Conservation (phyloP, 2,329 filamentous ascomycete species). For the Aspergillus sojae region DNA sequence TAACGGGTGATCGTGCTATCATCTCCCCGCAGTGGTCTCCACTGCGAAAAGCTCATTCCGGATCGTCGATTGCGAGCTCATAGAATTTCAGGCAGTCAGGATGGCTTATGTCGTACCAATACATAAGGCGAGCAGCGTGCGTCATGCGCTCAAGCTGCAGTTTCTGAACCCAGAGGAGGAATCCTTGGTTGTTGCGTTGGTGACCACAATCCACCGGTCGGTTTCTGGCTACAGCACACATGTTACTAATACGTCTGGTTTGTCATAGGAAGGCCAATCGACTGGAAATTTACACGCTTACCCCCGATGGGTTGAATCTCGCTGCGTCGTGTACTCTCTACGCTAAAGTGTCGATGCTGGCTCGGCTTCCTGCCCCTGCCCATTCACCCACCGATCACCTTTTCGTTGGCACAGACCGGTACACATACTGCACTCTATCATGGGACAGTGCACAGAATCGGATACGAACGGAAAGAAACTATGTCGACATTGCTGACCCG, state of each 20-base stretch:
- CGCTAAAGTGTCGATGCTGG: constrained; percentile 83
- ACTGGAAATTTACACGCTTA: constrained; percentile 77
- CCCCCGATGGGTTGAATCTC: constrained; percentile 62
- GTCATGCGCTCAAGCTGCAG: constrained; percentile 80
- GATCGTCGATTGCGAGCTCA: background rate
- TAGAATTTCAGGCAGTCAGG: constrained; percentile 6
- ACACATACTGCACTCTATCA: constrained; percentile 84
- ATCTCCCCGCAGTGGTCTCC: constrained; percentile 5
- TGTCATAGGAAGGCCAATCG: constrained; percentile 73
- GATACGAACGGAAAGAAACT: constrained; percentile 60
- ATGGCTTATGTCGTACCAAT: constrained; percentile 98
- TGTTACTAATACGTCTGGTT: constrained; percentile 15
- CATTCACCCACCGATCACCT: constrained; percentile 78
- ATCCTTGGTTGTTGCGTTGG: constrained; percentile 85
- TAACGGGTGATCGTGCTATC: background rate
- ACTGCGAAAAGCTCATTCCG: constrained; percentile 8
- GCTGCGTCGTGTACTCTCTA: constrained; percentile 73
- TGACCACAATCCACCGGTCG: constrained; percentile 19
- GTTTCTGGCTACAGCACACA: background rate
- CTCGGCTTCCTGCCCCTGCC: constrained; percentile 58
- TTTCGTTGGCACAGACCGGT: constrained; percentile 87
- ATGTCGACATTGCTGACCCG: constrained; percentile 63
- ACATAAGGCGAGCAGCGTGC: constrained; percentile 86
- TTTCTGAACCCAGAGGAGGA: constrained; percentile 75
- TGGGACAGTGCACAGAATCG: constrained; percentile 69